Evolutionary conservation across 2,329 filamentous ascomycete genomes (phyloP).

Genomic region (Epichloe gansuensis): DNA sequence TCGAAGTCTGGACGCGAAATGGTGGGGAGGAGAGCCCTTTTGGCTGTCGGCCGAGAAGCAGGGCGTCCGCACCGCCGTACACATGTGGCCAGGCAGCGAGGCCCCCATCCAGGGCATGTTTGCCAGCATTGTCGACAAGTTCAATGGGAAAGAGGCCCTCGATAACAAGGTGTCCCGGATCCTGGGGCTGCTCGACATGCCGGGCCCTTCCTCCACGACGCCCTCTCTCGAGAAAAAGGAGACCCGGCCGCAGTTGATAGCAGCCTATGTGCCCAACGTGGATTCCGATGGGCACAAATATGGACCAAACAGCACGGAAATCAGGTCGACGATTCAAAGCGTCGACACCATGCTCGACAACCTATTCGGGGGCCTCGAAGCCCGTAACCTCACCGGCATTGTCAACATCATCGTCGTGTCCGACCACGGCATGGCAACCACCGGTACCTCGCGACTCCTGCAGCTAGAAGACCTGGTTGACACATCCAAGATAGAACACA

Average conservation of each 20-base stretch:
- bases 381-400: slow-evolving; percentile 73
- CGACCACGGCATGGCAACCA: slow-evolving; percentile 97
- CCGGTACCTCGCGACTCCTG: slow-evolving; percentile 63
- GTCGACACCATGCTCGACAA: slow-evolving; percentile 73
- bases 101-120: slow-evolving; percentile 65
- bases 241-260: slow-evolving; percentile 77
- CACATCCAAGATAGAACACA: slow-evolving; percentile 61
- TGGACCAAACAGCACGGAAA: slow-evolving; percentile 91
- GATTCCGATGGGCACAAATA: slow-evolving; percentile 77
- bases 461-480: slow-evolving; percentile 87
- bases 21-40: slow-evolving; percentile 90
- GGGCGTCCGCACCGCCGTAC: slow-evolving; percentile 66
- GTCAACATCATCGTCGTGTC: slow-evolving; percentile 95
- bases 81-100: slow-evolving; percentile 98
- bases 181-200: slow-evolving; percentile 71
- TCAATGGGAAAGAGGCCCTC: slow-evolving; percentile 64
- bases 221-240: slow-evolving; percentile 33
- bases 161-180: slow-evolving; percentile 66
- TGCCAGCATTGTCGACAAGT: slow-evolving; percentile 73
- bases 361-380: slow-evolving; percentile 62
- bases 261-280: slow-evolving; percentile 87
- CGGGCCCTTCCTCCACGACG: slow-evolving; percentile 55
- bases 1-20: slow-evolving; percentile 69
- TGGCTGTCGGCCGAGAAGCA: slow-evolving; percentile 88
- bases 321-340: slow-evolving; percentile 59